Base-by-base conservation (phyloP, 768 basidiomycete species). In the Filobasidium floriforme region DNA sequence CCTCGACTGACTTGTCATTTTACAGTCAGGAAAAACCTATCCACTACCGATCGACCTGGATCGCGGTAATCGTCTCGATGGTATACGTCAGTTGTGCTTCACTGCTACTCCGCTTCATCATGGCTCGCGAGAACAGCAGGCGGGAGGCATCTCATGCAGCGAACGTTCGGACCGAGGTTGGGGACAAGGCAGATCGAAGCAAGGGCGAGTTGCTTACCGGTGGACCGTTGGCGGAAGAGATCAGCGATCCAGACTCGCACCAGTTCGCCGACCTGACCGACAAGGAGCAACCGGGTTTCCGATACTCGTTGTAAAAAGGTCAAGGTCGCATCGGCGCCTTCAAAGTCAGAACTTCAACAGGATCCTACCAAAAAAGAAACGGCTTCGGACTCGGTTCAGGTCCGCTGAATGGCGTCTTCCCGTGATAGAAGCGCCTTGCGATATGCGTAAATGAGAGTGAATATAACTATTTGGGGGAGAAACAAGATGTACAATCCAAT, bases 11-110 rank as follows among this genome's bases (percentile, higher is more conserved):
- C 46, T 51, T 6, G 24, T 12, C 24, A 12, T 12, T 19, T 51
- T 51, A 9, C 32, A 37, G 54, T 19, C 54, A 15, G 49, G 75
- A 77, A 59, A 67, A 61, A 24, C 26, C 54, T 0, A 72, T 76
- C 71, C 75, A 79, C 60, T 79, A 78, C 66, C 73, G 78, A 26
- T 76, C 78, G 12, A 77, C 78, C 7, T 79, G 77, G 77, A 79
- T 78, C 69, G 41, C 72, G 40, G 71, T 79, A 26, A 73, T 79
- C 41, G 75, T 76, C 32, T 70, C 60, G 54, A 79, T 79, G 78
- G 29, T 57, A 15, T 57, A 19, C 24, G 54, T 57, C 29, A 57
- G 54, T 15, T 68, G 60, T 9, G 71, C 72, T 66, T 69, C 76
- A 7, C 67, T 68, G 1, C 19, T 68, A 12, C 62, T 64, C 28